These are phyloP conservation scores for Mikania micrantha DNA, from an alignment of 129 eudicot species.

Conservation along the genomic window DNA sequence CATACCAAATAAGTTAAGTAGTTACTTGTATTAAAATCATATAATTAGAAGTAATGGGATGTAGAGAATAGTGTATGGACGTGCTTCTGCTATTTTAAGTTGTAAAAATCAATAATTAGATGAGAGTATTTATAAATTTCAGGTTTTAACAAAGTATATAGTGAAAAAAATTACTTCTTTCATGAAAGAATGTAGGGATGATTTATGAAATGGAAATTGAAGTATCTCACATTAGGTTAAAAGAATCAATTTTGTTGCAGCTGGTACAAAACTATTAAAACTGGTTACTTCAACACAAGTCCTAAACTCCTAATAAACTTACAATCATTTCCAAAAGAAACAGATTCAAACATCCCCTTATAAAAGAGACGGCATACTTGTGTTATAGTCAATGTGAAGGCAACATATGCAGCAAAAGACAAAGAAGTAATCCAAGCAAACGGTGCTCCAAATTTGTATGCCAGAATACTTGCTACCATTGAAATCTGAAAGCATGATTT, in stretches of 20 bases:
- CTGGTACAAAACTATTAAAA: background rate
- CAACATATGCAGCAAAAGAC: slow-evolving; percentile 79
- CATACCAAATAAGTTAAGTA: background rate
- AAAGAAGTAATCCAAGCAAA: slow-evolving; percentile 90
- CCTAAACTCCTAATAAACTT: background rate
- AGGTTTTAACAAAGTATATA: background rate
- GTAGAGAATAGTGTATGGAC: background rate
- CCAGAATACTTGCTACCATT: slow-evolving; percentile 94
- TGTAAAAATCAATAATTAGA: background rate
- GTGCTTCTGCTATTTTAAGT: background rate
- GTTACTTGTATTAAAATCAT: background rate
- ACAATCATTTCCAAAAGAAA: background rate
- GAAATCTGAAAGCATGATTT: slow-evolving; percentile 57
- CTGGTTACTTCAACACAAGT: background rate
- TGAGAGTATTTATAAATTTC: background rate
- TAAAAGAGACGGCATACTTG: slow-evolving; percentile 45
- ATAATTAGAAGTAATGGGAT: background rate
- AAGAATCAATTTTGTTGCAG: background rate
- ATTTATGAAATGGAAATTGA: background rate
- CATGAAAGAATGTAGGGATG: background rate
- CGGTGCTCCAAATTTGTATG: slow-evolving; percentile 88
- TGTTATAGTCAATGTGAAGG: slow-evolving; percentile 78
- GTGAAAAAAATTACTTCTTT: background rate
- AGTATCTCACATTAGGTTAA: background rate
- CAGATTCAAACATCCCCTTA: background rate